Base-by-base conservation (phyloP, 805 yeast species). In the Saccharomyces paradoxus region DNA sequence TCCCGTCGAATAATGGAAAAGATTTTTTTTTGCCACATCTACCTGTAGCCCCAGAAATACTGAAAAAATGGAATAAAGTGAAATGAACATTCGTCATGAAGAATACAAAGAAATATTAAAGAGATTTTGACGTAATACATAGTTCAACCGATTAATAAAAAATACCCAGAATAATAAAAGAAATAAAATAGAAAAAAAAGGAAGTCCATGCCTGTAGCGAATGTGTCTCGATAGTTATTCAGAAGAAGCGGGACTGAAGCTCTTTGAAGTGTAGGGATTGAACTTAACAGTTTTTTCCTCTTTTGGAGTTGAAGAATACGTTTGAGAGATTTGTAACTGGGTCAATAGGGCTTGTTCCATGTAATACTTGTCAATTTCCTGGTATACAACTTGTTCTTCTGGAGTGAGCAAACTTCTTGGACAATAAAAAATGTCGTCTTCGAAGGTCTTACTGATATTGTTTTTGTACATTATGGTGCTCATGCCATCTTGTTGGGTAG, bases 231-330 rank as follows among this genome's bases (percentile, higher is more conserved):
- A 17, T 17, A 56, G 31, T 37, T 30, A 14, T 56, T 58, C 21
- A 37, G 44, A 55, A 27, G 64, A 61, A 50, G 71, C 66, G 48
- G 89, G 88, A 32, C 82, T 79, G 62, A 83, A 83, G 26, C 82
- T 77, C 48, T 80, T 71, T 1, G 87, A 82, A 2, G 87, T 82
- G 64, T 83, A 83, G 4, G 89, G 88, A 65, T 84, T 83, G 71
- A 83, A 84, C 66, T 78, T 82, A 63, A 77, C 78, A 56, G 70
- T 63, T 14, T 41, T 31, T 7, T 49, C 32, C 28, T 50, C 48
- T 41, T 44, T 24, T 10, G 53, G 51, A 14, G 58, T 55, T n/a
- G 57, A 50, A 24, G 55, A 32, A 49, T 44, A 51, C 6, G 29
- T 14, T 60, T 21, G 59, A 52, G 31, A 27, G 22, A 44, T 41